Evolutionary conservation across 108 stramenopile species (phyloP), one percentile per base, ranked within the genome.

Genomic region (Cyclotella baltica): DNA sequence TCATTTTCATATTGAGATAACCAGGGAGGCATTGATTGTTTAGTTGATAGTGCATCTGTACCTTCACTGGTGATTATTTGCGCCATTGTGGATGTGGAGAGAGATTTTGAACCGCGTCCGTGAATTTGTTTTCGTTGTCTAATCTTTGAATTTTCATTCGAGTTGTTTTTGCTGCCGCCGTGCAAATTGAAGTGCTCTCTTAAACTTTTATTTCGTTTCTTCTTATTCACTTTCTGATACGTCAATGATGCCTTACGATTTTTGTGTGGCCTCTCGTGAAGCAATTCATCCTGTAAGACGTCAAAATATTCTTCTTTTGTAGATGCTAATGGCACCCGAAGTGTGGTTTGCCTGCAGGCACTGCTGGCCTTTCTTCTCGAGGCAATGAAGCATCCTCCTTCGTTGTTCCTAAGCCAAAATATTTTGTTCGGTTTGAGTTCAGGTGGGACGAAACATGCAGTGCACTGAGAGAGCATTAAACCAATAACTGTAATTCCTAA

Each of bases 21-120:
- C 59, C 59, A 62, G 18, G 59, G 59, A 34, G 59, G 59, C 59
- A 62, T 62, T 4, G 59, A 62, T 25, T 55, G 55, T 23, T 10
- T 55, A 3, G 55, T 22, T 25, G 55, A 25, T 55, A 25, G 1
- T 3, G 4, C 11, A 1, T 55, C 23, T 25, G 25, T 23, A 25
- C 23, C 55, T 23, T 2, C 55, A 23, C 22, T 27, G 3, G 55
- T 55, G 10, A 55, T 23, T 2, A 55, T 25, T 25, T 55, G 55
- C 25, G 55, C 4, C 20, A 55, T 23, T 25, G 55, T 55, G 11
- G 55, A 55, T 25, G 55, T 55, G 25, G 13, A 25, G 23, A 55
- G 55, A 25, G 55, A 25, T 55, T 55, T 55, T 3, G 23, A 25
- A 1, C 13, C 4, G 10, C 55, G 55, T 22, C 2, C 22, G 10